These are phyloP conservation scores for Hevea brasiliensis DNA, from an alignment of 345 rosid genomes.

Conservation along the genomic window DNA sequence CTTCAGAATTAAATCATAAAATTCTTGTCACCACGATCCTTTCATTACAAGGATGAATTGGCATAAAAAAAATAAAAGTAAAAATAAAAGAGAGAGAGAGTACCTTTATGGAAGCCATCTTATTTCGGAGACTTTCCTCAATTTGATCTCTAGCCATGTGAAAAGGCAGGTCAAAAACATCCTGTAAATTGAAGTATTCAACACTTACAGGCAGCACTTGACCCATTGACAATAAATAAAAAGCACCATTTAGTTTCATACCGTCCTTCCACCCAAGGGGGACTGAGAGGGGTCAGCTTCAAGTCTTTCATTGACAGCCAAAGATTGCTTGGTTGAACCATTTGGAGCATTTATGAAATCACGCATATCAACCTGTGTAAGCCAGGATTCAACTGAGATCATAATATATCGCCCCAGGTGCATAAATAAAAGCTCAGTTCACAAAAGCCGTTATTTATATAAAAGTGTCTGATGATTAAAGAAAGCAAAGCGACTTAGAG, in stretches of 20 bases:
- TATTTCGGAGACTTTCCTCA: constrained; percentile 87
- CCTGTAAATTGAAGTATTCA: constrained; percentile 47
- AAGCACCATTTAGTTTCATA: constrained; percentile 24
- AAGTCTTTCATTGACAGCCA: constrained; percentile 52
- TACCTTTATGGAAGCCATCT: constrained; percentile 95
- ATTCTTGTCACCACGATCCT: background rate
- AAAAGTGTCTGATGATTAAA: background rate
- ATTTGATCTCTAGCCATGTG: constrained; percentile 96
- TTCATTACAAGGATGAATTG: background rate
- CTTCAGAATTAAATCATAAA: constrained; percentile 29
- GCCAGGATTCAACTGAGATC: background rate
- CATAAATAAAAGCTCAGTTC: background rate
- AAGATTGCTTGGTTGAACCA: constrained; percentile 72
- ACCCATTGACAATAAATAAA: background rate
- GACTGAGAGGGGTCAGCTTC: constrained; percentile 70
- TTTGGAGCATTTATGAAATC: constrained; percentile 84
- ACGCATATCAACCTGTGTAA: constrained; percentile 90
- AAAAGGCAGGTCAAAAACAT: constrained; percentile 86
- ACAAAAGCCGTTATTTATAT: background rate
- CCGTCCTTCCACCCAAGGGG: constrained; percentile 98
- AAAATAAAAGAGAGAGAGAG: no score
- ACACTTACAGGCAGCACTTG: constrained; percentile 9
- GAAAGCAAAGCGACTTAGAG: background rate
- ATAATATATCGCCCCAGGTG: constrained; percentile 2
- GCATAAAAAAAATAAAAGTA: background rate